These are phyloP conservation scores for Macrophomina phaseolina DNA, from an alignment of 2,329 filamentous ascomycete genomes.

Conservation along the genomic window DNA sequence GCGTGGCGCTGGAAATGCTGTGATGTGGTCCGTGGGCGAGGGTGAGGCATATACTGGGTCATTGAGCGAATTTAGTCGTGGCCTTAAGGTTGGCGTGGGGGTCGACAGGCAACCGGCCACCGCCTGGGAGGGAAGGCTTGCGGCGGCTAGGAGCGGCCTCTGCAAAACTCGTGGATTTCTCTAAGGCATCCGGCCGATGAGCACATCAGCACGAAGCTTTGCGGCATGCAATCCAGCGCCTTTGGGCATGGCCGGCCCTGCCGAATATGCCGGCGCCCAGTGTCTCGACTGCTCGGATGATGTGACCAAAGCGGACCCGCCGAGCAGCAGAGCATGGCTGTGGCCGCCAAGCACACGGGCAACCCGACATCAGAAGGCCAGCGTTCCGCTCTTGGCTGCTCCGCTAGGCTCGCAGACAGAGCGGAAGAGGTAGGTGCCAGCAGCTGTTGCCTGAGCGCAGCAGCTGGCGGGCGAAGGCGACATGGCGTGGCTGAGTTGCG, in stretches of 20 bases:
- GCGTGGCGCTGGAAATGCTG: slow-evolving; percentile 1
- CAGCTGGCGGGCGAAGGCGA: slow-evolving; percentile 11
- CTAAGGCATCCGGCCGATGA: neutral
- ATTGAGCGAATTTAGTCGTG: neutral
- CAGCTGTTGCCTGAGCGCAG: neutral
- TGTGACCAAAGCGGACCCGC: slow-evolving; percentile 7
- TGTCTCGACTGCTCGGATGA: neutral
- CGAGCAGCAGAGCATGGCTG: neutral
- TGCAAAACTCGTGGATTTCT: too few relatives aligned
- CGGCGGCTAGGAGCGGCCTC: slow-evolving; percentile 7
- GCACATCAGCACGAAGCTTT: neutral
- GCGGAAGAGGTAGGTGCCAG: slow-evolving; percentile 19
- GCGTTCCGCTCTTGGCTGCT: slow-evolving; percentile 19
- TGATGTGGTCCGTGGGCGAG: slow-evolving; percentile 10
- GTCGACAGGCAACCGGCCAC: neutral
- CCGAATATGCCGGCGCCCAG: neutral
- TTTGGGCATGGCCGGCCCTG: neutral
- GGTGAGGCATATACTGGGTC: neutral
- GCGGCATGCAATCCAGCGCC: neutral
- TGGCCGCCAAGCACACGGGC: slow-evolving; percentile 4
- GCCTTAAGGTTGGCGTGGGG: neutral
- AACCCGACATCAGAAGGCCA: neutral
- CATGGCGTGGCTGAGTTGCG: slow-evolving; percentile 24
- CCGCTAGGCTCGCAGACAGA: slow-evolving; percentile 1
- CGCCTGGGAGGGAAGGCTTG: neutral